Conservation (phyloP, 78 protist species). For the Dictyostelium citrinum region DNA sequence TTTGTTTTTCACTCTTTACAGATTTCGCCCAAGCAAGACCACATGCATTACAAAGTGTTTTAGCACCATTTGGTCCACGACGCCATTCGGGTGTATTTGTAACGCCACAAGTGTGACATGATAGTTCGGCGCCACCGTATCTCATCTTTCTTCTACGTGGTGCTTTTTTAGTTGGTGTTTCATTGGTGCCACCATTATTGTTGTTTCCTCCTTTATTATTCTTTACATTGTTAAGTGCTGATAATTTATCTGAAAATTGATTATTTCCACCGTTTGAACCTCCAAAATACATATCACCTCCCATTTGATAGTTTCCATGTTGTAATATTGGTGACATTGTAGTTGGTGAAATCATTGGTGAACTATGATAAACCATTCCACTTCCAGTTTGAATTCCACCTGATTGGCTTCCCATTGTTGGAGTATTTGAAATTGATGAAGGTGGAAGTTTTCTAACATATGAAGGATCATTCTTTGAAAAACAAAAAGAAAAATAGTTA, state of each 20-base stretch:
- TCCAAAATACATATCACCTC: background rate
- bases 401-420: constrained; percentile 50
- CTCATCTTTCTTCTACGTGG: constrained; percentile 34
- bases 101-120: constrained; percentile 70
- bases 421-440: constrained; percentile 66
- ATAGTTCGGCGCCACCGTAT: constrained; percentile 31
- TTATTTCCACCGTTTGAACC: background rate
- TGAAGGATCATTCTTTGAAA: background rate
- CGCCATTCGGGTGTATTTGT: constrained; percentile 78
- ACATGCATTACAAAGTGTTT: constrained; percentile 72
- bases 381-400: background rate
- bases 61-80: constrained; percentile 65
- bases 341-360: background rate
- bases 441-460: background rate
- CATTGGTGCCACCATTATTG: background rate
- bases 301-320: background rate
- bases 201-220: background rate
- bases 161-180: background rate
- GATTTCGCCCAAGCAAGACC: constrained; percentile 73
- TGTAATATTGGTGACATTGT: constrained; percentile 47
- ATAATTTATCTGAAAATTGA: background rate
- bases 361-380: background rate
- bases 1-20: constrained; percentile 62
- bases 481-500: background rate
- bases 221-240: background rate